Base-by-base conservation (phyloP, 2,329 filamentous ascomycete genomes). In the Fusarium gaditjirri region DNA sequence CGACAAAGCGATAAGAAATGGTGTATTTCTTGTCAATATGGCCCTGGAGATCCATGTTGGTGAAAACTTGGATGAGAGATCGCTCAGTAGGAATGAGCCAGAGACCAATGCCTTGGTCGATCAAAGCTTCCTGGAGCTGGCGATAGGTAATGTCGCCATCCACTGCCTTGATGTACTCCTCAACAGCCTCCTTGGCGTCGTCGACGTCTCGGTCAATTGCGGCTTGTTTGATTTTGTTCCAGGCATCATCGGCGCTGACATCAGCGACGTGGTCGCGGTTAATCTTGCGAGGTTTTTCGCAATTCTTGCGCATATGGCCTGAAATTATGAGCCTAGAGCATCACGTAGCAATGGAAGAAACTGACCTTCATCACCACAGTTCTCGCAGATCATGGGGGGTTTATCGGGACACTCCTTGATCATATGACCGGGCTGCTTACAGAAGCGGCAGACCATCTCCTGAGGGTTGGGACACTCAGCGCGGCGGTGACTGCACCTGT, bases 11-110 rank as follows among this genome's bases (percentile, higher is more conserved):
- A 77, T 91, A 90, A 0, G 88, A 88, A 54, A 93, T 84, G 2
- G 86, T 87, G 74, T 87, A 93, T 77, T 90, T 90, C 80, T 90
- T 90, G 63, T 87, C 86, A 25, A 91, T 82, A 68, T 92, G 88
- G 9, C 92, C 92, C 76, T 93, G 91, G 3, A 93, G 82, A 71
- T 93, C 91, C 88, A 93, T 92, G 80, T 92, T 91, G 67, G 90
- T 92, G 72, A 90, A 86, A 9, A 89, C 89, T 3, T 81, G 77
- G 1, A 92, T 79, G 10, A 85, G 78, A 38, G 87, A 81, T 71
- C 88, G 87, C 83, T 92, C 87, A 10, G 88, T 80, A 10, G 89
- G 89, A 71, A 93, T 91, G 58, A 94, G 81, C 81, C 86, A 91
- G 19, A 92, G 81, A 6, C 81, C 80, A 65, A 92, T 84, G 1